These are phyloP conservation scores for Kluyveromyces sp. DNA, from an alignment of 1,139 yeast species.

Conservation along the genomic window DNA sequence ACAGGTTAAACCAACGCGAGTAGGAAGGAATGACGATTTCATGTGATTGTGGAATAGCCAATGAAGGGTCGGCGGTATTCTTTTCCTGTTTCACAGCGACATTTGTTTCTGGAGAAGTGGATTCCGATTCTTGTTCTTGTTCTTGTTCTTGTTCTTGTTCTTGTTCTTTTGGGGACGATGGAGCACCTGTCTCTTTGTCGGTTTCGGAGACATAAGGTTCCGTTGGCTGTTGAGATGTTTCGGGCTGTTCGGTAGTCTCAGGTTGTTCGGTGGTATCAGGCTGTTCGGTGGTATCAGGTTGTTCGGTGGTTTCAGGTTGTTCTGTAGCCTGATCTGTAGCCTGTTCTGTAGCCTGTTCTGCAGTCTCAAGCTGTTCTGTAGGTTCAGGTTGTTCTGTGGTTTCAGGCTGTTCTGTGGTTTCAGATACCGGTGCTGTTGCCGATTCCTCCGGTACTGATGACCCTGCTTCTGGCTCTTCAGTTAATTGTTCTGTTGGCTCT, in stretches of 20 bases:
- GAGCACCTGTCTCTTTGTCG: slow-evolving; percentile 4
- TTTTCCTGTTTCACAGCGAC: slow-evolving; percentile 1
- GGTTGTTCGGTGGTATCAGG: no score
- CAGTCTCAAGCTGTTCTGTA: no score
- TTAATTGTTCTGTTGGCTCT: no score
- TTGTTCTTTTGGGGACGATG: not conserved
- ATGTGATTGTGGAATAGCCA: slow-evolving; percentile 58
- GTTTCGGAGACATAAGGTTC: not conserved
- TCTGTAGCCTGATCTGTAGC: not conserved
- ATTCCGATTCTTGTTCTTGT: slow-evolving; percentile 5
- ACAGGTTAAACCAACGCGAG: slow-evolving; percentile 81
- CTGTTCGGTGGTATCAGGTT: no score
- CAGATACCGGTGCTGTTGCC: no score
- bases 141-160: not conserved
- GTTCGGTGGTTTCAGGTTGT: no score
- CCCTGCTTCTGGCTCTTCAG: no score
- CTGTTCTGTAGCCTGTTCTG: not conserved
- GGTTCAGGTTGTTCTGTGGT: no score
- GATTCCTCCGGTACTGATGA: no score
- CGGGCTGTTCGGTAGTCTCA: not conserved
- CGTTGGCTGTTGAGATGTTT: not conserved
- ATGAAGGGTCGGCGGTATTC: not conserved
- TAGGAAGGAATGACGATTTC: slow-evolving; percentile 90
- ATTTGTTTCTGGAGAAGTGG: not conserved
- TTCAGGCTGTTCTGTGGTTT: no score